Base-by-base conservation (phyloP, 148 eudicot genomes). In the Suaeda aralocaspica region DNA sequence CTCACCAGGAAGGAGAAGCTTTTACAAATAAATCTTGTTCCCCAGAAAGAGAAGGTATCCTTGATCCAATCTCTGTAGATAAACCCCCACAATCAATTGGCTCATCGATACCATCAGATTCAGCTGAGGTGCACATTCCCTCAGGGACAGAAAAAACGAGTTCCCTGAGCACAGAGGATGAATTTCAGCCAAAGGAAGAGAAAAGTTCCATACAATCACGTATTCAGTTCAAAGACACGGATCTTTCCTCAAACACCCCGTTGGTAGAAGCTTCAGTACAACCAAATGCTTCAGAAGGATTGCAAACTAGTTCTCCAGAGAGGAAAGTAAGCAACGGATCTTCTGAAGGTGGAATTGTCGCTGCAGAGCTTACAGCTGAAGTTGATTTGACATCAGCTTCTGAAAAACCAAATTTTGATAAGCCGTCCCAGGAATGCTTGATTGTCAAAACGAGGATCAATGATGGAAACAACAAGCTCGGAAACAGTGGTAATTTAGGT, bases 271-370 rank as follows among this genome's bases (percentile, higher is more conserved):
- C 72, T 26, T 58, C 83, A 25, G 64, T 74, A 67, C 70, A 72
- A 75, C 68, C n/a, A 67, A 36, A 39, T 67, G 24, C 65, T 75
- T 67, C 84, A 77, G 78, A 77, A 71, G 80, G 71, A 51, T 75
- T 69, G 30, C 80, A 84, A 69, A 69, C 67, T 71, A 59, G 70
- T 67, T 72, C 82, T 45, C 33, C 51, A 69, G 76, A 44, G 57
- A 68, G 51, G 45, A 75, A 72, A 59, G 69, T 55, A 62, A 66
- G 46, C 63, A 44, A 52, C 46, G 66, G 58, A 59, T 41, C 72
- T 64, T 71, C 74, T 50, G 79, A 70, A 68, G 79, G 68, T 64
- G 63, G 72, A 51, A 66, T 56, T 30, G 50, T 62, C 21, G 75
- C 41, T 36, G 5, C 26, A 49, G 67, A 68, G 42, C 36, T 63